phyloP scores from a whole-genome alignment of 495 filamentous ascomycete species.

The Hyaloscypha variabilis region DNA sequence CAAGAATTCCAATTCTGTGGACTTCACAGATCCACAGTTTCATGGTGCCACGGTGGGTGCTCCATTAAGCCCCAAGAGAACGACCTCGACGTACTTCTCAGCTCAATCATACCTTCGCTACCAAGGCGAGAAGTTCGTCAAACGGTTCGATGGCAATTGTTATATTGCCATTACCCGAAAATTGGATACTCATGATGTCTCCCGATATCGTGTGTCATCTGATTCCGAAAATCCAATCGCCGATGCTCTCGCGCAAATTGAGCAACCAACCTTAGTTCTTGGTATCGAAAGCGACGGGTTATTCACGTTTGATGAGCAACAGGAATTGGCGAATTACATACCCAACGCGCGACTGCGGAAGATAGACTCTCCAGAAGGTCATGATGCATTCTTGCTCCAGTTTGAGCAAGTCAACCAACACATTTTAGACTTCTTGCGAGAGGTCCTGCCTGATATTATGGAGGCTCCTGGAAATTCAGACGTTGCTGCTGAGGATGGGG shows the following conservation, averaged over 20 bases:
- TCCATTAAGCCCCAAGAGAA: conserved; percentile 37
- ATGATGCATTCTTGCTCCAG: conserved; percentile 94
- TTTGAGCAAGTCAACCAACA: conserved; percentile 95
- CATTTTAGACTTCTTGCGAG: conserved; percentile 80
- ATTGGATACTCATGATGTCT: conserved; percentile 97
- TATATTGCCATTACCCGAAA: conserved; percentile 99
- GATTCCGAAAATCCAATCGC: conserved; percentile 49
- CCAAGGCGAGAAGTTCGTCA: conserved; percentile 95
- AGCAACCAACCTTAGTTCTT: conserved; percentile 86
- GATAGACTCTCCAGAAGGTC: conserved; percentile 92
- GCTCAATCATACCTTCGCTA: conserved; percentile 98
- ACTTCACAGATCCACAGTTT: conserved; percentile 72
- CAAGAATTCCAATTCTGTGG: conserved; percentile 8
- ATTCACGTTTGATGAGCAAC: conserved; percentile 95
- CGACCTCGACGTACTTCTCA: conserved; percentile 84
- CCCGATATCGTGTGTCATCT: conserved; percentile 46
- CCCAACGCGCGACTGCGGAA: conserved; percentile 74
- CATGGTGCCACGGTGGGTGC: conserved; percentile 53
- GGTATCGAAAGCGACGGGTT: conserved; percentile 95
- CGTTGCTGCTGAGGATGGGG: conserved; percentile 45
- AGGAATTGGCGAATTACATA: conserved; percentile 85
- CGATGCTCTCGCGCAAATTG: conserved; percentile 75
- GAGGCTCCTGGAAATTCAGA: conserved; percentile 50
- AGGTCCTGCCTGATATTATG: conserved; percentile 89
- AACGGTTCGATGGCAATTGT: conserved; percentile 95